Evolutionary conservation across 2,329 filamentous ascomycete genomes (phyloP).

Genomic region (Talaromyces piceae): DNA sequence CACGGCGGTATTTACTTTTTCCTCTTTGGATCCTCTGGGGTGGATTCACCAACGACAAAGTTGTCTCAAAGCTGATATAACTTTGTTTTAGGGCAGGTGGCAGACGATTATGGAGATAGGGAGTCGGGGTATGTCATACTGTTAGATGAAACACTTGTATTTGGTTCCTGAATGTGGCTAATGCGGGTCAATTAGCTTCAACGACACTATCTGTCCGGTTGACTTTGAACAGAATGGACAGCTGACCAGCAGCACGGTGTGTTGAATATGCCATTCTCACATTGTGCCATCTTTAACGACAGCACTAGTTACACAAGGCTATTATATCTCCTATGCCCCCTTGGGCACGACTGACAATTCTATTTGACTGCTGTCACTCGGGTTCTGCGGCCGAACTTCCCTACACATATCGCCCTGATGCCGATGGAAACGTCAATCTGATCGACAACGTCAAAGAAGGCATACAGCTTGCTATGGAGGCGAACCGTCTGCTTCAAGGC

Average conservation of each 20-base stretch:
- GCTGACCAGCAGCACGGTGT: conserved; percentile 41
- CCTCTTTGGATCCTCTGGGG: not conserved
- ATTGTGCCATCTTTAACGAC: not conserved
- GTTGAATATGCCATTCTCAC: conserved; percentile 1
- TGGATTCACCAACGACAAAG: too few species aligned
- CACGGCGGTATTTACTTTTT: conserved; percentile 50
- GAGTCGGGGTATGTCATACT: conserved; percentile 5
- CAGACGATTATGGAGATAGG: conserved; percentile 8
- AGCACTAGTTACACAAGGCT: conserved; percentile 38
- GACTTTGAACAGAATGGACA: conserved; percentile 48
- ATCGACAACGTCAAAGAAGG: conserved; percentile 51
- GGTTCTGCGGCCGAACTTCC: conserved; percentile 54
- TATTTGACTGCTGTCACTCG: conserved; percentile 57
- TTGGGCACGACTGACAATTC: conserved; percentile 45
- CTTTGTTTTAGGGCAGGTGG: conserved; percentile 5
- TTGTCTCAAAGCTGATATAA: not conserved
- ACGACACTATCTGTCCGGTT: conserved; percentile 49
- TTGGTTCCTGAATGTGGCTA: not conserved
- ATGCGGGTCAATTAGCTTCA: conserved; percentile 19
- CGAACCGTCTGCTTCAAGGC: conserved; percentile 43
- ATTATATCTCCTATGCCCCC: conserved; percentile 47
- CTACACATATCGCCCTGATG: conserved; percentile 50
- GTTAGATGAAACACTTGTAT: not conserved
- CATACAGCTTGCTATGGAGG: conserved; percentile 43
- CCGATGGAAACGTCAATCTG: conserved; percentile 49